phyloP scores from a whole-genome alignment of 148 eudicot genomes.

The Chenopodium suecicum region DNA sequence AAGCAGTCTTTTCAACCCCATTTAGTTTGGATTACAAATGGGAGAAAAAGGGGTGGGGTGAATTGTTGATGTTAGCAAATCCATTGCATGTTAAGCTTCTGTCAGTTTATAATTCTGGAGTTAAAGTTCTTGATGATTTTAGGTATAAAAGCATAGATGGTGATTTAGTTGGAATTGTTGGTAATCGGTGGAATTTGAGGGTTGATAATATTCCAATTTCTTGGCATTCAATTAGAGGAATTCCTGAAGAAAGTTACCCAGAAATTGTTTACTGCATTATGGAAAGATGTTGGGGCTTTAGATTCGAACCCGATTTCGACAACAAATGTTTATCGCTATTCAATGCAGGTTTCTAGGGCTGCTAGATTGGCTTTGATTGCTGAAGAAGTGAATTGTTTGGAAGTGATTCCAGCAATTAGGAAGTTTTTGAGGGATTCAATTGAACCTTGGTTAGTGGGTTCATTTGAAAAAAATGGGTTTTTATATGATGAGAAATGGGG shows the following conservation, averaged over 20 bases:
- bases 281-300: constrained; percentile 55
- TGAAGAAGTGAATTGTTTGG: constrained; percentile 64
- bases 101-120: constrained; percentile 20
- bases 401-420: constrained; percentile 59
- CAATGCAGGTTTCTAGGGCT: constrained; percentile 76
- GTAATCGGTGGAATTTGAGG: constrained; percentile 74
- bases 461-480: constrained; percentile 61
- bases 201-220: constrained; percentile 60
- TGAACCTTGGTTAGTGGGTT: constrained; percentile 90
- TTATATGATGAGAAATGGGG: constrained; percentile 85
- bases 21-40: constrained; percentile 70
- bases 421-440: constrained; percentile 63
- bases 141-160: constrained; percentile 84
- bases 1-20: constrained; percentile 52
- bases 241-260: constrained; percentile 52
- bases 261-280: constrained; percentile 59
- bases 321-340: constrained; percentile 68
- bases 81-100: constrained; percentile 70
- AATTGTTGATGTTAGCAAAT: constrained; percentile 82
- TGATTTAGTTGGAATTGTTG: constrained; percentile 88
- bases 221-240: constrained; percentile 76
- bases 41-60: constrained; percentile 84
- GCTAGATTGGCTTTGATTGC: constrained; percentile 90
- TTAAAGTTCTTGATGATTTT: constrained; percentile 57
- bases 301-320: constrained; percentile 47